Percentiles rank a stretch among this genome's conserved stretches.
These are phyloP conservation scores for Ploettnerulaceae sp. DNA, from an alignment of 2,329 filamentous ascomycete species.

Conservation along the genomic window DNA sequence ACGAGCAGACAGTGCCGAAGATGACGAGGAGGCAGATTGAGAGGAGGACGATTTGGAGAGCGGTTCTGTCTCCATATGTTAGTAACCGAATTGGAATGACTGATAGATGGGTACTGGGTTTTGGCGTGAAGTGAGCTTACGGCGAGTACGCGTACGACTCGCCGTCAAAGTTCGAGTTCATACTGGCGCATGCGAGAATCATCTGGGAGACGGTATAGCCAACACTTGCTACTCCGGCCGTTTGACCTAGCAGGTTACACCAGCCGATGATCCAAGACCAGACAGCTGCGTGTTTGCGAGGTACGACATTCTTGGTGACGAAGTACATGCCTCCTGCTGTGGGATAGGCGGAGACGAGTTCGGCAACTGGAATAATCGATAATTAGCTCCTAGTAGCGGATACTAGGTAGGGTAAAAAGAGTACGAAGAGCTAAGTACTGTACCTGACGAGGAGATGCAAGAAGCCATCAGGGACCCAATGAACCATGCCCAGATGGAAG, in stretches of 20 bases:
- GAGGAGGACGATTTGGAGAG: slow-evolving; percentile 53
- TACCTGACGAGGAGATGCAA: slow-evolving; percentile 56
- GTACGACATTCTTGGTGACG: slow-evolving; percentile 61
- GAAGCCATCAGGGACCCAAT: slow-evolving; percentile 60
- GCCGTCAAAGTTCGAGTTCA: slow-evolving; percentile 51
- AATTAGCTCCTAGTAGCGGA: not conserved
- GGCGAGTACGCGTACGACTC: slow-evolving; percentile 49
- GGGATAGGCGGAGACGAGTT: slow-evolving; percentile 40
- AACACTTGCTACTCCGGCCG: slow-evolving; percentile 56
- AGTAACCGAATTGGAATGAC: no score
- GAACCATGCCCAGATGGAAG: slow-evolving; percentile 62
- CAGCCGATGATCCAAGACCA: slow-evolving; percentile 64
- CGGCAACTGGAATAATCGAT: slow-evolving; percentile 13
- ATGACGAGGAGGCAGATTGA: slow-evolving; percentile 49
- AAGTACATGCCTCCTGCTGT: slow-evolving; percentile 66
- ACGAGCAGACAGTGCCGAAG: slow-evolving; percentile 56
- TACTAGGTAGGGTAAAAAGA: not conserved
- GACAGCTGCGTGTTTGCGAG: slow-evolving; percentile 53
- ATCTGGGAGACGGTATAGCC: slow-evolving; percentile 61
- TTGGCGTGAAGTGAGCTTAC: slow-evolving; percentile 38
- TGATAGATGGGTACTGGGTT: not conserved
- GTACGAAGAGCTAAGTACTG: not conserved
- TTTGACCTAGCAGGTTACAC: slow-evolving; percentile 62
- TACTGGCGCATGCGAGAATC: slow-evolving; percentile 55
- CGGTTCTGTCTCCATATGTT: no score